Evolutionary conservation across 2,329 filamentous ascomycete species (phyloP).

Genomic region (Verticillium alfalfae): DNA sequence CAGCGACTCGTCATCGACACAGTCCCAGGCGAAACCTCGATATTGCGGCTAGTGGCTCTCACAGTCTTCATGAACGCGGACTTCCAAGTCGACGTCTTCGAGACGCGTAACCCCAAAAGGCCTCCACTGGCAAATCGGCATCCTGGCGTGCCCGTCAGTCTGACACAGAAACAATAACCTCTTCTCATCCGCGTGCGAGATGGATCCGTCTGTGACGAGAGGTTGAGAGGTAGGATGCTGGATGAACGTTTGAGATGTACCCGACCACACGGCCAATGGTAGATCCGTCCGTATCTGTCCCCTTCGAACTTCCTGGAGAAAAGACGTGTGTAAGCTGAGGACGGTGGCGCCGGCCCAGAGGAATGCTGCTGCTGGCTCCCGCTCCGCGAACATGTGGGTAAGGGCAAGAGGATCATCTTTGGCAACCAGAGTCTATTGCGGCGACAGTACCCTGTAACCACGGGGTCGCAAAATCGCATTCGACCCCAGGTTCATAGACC

Average conservation of each 20-base stretch:
- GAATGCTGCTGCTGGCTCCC: conserved; percentile 14
- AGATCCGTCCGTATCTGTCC: conserved; percentile 19
- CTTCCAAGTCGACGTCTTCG: conserved; percentile 20
- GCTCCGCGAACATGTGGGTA: conserved; percentile 18
- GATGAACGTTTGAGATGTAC: conserved; percentile 18
- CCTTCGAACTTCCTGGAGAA: conserved; percentile 13
- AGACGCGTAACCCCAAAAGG: conserved; percentile 20
- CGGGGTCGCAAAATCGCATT: conserved; percentile 20
- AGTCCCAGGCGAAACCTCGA: conserved; percentile 13
- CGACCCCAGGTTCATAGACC: conserved; percentile 18
- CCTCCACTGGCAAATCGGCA: conserved; percentile 19
- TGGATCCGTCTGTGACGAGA: conserved; percentile 2
- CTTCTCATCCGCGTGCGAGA: conserved; percentile 20
- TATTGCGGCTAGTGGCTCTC: conserved; percentile 16
- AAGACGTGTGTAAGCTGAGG: conserved; percentile 12
- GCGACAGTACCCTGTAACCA: conserved; percentile 20
- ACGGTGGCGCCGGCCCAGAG: conserved; percentile 20
- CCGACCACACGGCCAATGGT: conserved; percentile 19
- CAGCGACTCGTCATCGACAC: conserved; percentile 5
- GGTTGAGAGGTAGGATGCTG: conserved; percentile 14
- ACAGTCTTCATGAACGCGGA: conserved; percentile 18
- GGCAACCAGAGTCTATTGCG: conserved; percentile 14
- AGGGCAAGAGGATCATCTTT: conserved; percentile 9
- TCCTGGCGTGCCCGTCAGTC: conserved; percentile 11
- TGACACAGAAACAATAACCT: conserved; percentile 20